These are phyloP conservation scores for Coprinellus micaceus DNA, from an alignment of 768 basidiomycete genomes.

Conservation along the genomic window DNA sequence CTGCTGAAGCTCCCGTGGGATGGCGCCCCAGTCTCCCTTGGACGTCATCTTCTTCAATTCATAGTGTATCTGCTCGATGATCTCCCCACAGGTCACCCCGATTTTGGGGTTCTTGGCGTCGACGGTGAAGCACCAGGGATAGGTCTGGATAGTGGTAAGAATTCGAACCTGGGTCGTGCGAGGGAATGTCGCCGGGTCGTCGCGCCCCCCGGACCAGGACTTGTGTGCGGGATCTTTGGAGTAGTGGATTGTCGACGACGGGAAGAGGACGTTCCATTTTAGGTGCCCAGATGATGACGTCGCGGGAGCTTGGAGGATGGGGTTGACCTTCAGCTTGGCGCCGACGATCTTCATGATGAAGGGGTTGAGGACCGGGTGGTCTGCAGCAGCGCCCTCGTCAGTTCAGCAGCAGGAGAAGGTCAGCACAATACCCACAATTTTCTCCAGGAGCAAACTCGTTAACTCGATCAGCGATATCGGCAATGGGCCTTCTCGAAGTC, in stretches of 20 bases:
- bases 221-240: constrained; percentile 55
- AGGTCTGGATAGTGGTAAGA: constrained; percentile 39
- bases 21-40: constrained; percentile 48
- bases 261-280: constrained; percentile 74
- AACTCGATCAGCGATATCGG: not conserved
- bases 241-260: constrained; percentile 55
- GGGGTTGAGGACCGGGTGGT: constrained; percentile 62
- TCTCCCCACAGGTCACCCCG: constrained; percentile 74
- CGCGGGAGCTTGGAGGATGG: constrained; percentile 49
- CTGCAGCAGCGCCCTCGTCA: not conserved
- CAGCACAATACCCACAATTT: not conserved
- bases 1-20: constrained; percentile 33
- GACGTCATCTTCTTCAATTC: constrained; percentile 49
- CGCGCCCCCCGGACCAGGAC: constrained; percentile 68
- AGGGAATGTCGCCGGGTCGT: constrained; percentile 69
- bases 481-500: not conserved
- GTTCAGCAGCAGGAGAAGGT: not conserved
- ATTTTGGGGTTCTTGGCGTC: constrained; percentile 51
- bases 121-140: constrained; percentile 29
- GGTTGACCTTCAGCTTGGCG: constrained; percentile 52
- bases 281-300: constrained; percentile 47
- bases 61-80: constrained; percentile 52
- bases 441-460: constrained; percentile 6
- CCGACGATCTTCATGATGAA: constrained; percentile 49
- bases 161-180: constrained; percentile 57